Conservation (phyloP, 768 basidiomycete species). For the Panus rudis region DNA sequence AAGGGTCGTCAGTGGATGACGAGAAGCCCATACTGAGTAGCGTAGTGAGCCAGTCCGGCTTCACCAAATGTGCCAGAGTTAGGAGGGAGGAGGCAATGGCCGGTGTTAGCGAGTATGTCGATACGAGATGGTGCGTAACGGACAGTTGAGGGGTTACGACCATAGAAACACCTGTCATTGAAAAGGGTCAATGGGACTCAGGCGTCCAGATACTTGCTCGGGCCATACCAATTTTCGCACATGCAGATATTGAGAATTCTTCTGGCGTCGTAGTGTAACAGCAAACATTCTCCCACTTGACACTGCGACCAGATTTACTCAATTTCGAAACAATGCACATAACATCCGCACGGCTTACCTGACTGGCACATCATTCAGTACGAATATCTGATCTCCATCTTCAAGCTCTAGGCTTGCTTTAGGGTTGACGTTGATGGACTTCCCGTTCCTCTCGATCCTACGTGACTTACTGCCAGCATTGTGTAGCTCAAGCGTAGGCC, state of each 20-base stretch:
- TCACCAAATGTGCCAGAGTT: constrained; percentile 52
- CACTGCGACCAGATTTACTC: constrained; percentile 10
- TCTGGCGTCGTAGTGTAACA: constrained; percentile 13
- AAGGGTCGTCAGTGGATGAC: constrained; percentile 25
- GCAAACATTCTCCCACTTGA: constrained; percentile 22
- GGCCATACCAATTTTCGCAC: constrained; percentile 42
- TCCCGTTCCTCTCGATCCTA: not conserved
- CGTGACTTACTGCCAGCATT: not conserved
- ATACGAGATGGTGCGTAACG: constrained; percentile 60
- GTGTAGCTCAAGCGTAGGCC: constrained; percentile 35
- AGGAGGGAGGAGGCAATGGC: constrained; percentile 53
- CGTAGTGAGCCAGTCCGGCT: constrained; percentile 60
- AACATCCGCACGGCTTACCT: too few species aligned
- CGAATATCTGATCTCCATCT: constrained; percentile 46
- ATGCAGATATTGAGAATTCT: constrained; percentile 5
- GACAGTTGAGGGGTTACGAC: constrained; percentile 36
- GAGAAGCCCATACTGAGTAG: constrained; percentile 44
- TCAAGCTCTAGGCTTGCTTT: constrained; percentile 27
- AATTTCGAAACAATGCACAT: constrained; percentile 1
- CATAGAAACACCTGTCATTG: constrained; percentile 46
- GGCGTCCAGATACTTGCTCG: not conserved
- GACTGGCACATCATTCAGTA: constrained; percentile 37
- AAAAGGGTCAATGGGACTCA: not conserved
- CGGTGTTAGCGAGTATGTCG: constrained; percentile 42
- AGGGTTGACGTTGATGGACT: not conserved